Evolutionary conservation across 331 rosid genomes (phyloP), one percentile per base, ranked within the genome.

Genomic region (Pyrus hybrid): DNA sequence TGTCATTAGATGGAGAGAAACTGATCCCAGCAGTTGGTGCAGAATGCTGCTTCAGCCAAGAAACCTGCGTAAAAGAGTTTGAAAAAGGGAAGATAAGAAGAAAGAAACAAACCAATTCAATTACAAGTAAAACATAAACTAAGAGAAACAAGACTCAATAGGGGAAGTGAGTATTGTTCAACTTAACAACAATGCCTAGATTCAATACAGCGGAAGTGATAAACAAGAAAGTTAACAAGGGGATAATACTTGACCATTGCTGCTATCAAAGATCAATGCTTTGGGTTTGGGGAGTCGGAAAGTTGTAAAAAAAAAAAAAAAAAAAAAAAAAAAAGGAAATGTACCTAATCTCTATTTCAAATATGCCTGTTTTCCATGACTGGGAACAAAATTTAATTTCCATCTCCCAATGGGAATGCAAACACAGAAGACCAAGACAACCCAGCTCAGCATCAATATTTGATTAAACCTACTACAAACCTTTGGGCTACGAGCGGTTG

Each of bases 1-100:
- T 95, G 87, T 95, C 99, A 79, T 86, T 95, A 81, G 97, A 87
- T 57, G 97, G 96, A 72, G 97, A 95, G 88, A 95, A 92, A 87
- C 97, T 82, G 87, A 92, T 82, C 76, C 97, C 99, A 79, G 97
- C 99, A 79, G 97, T 88, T 62, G 99, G 99, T 32, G 99, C 99
- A 70, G 97, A 92, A 85, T 95, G 99, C 84, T 92, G 99, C 87
- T 92, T 95, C 87, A 80, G 79, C 99, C 99, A 95, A 73, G 99
- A 92, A 67, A 86, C 84, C 99, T 94, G 82, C 43, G 3, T 30
- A 30, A 73, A 75, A 69, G 30, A 25, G 13, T 64, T 78, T 73
- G 58, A 23, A 73, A 2, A 74, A 23, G 14, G 41, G 56, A 72
- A 13, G 80, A 25, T 5, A 18, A 53, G 20, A 53, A 16, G 7